A percentile compares a stretch with the other conserved stretches of the same genome.
Conservation (phyloP, 202 grass and related monocot genomes). For the Elaeis oleifera region DNA sequence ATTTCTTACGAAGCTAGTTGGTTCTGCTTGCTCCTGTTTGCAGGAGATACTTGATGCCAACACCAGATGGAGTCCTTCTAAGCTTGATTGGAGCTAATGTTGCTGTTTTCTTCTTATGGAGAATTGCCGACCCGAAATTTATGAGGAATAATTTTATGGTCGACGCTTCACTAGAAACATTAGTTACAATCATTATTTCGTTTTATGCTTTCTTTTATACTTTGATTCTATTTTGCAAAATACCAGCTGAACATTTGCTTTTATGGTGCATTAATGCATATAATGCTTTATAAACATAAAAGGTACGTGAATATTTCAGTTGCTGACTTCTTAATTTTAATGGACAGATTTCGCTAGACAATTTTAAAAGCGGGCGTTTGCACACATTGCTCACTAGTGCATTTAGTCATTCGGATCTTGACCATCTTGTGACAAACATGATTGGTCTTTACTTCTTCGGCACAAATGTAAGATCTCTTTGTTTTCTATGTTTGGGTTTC, state of each 20-base stretch:
- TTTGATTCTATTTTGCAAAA: too few species aligned
- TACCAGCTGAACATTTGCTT: neutral
- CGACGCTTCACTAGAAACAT: neutral
- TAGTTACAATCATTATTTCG: constrained; percentile 3
- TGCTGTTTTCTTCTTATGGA: constrained; percentile 70
- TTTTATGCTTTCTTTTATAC: neutral
- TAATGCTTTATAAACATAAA: too few species aligned
- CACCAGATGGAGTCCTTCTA: constrained; percentile 30
- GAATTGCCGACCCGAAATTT: constrained; percentile 44
- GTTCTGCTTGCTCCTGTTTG: neutral
- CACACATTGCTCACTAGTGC: constrained; percentile 75
- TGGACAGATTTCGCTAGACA: constrained; percentile 73
- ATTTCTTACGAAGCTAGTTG: too few species aligned
- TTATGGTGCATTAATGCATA: neutral
- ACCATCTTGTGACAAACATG: constrained; percentile 68
- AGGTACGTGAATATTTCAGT: too few species aligned
- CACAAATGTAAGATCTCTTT: constrained; percentile 40
- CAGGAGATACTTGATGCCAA: constrained; percentile 45
- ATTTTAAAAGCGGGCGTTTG: constrained; percentile 67
- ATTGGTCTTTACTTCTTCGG: constrained; percentile 82
- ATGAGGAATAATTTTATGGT: constrained; percentile 77
- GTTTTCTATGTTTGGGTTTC: neutral
- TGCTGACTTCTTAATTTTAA: neutral
- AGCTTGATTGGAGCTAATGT: constrained; percentile 56
- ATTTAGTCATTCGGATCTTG: constrained; percentile 49